Percentiles rank a stretch among this genome's conserved stretches.
Conservation (phyloP, 345 rosid genomes). For the Kandelia obovata region DNA sequence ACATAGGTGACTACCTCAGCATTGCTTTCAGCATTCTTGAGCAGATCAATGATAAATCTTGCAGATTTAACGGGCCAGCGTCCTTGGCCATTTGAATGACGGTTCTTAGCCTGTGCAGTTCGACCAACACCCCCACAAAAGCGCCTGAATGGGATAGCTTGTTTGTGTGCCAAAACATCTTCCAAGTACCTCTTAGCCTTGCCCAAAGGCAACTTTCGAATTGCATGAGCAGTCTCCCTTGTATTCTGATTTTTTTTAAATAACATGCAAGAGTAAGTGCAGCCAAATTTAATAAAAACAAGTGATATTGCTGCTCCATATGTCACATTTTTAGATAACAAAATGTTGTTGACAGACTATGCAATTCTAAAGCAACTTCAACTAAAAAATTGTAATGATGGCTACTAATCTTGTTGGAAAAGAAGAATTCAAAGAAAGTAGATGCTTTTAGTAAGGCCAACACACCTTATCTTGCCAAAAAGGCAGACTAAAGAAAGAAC, state of each 20-base stretch:
- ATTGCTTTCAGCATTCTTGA: constrained; percentile 70
- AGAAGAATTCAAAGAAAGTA: too few relatives aligned
- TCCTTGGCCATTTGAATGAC: constrained; percentile 80
- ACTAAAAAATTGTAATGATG: too few relatives aligned
- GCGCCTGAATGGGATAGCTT: constrained; percentile 75
- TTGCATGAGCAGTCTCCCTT: constrained; percentile 62
- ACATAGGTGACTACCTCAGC: constrained; percentile 46
- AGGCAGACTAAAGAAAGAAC: too few relatives aligned
- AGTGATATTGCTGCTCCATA: not conserved
- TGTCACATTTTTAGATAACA: too few relatives aligned
- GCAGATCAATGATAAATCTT: constrained; percentile 48
- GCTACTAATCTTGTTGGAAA: too few relatives aligned
- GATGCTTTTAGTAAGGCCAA: too few relatives aligned
- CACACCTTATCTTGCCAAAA: too few relatives aligned
- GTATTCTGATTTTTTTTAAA: constrained; percentile 45
- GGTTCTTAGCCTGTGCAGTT: constrained; percentile 76
- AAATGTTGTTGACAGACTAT: not conserved
- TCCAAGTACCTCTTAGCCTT: constrained; percentile 77
- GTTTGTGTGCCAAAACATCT: constrained; percentile 74
- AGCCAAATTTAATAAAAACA: too few relatives aligned
- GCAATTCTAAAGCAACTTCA: not conserved
- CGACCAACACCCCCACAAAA: constrained; percentile 77
- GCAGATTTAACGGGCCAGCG: constrained; percentile 68
- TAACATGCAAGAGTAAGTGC: not conserved
- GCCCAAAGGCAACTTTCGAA: constrained; percentile 52